Base-by-base conservation (phyloP, 2,329 filamentous ascomycete species). In the Gaeumannomyces sp. region DNA sequence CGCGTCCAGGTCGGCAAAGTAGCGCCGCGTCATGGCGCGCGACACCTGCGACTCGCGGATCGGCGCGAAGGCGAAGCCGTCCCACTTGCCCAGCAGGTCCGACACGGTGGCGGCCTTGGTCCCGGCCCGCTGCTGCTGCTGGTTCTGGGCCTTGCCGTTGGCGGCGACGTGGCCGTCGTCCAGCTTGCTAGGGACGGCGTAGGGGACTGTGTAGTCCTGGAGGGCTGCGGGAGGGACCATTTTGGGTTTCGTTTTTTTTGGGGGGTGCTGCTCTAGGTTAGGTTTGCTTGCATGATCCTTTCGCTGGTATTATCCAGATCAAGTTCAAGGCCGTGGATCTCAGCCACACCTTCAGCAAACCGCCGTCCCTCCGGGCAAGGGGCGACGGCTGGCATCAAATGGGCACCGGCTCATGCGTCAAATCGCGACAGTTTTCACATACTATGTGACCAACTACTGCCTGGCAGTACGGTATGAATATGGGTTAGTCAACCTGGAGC, bases 21-120 rank as follows among this genome's bases (percentile, higher is more conserved):
- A 97, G 75, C 93, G 92, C 63, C 91, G 86, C 64, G 91, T 94
- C 93, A 97, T 97, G 76, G 93, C 92, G 68, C 93, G 91, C 62
- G 91, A 94, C 75, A 97, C 93, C 79, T 96, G 91, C 70, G 87
- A 91, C 85, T 97, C 93, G 70, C 93, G 90, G 78, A 97, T 97
- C 64, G 90, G 90, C 63, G 89, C 85, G 76, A 97, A 97, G 71
- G 82, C 83, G 80, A 97, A 97, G 70, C 79, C 77, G 71, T 92
- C 87, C 93, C 93, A 97, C 74, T 92, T 88, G 72, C 86, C 86
- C 66, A 94, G 86, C 72, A 80, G 73, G 65, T 64, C 64, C 11
- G 66, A 45, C 27, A 77, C 70, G 65, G 78, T 76, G 67, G 73
- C 71, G 67, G 73, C 65, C 62, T 69, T 65, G 33, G 72, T 38